Percentiles rank a stretch among this genome's conserved stretches.
phyloP scores from a whole-genome alignment of 2,329 filamentous ascomycete genomes.

The Fusarium coicis region DNA sequence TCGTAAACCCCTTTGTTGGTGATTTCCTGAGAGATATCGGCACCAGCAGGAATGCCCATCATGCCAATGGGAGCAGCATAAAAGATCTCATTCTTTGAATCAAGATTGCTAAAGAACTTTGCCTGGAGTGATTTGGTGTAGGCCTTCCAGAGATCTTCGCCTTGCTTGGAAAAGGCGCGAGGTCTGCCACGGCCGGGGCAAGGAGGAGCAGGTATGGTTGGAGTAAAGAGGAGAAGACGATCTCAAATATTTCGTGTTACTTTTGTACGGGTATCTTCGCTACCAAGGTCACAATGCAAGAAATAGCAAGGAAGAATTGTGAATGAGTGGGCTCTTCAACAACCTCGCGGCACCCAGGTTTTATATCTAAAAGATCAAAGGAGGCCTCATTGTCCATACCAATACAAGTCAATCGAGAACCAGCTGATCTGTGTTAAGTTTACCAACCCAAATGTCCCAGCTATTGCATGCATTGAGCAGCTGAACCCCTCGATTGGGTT shows the following conservation, averaged over 20 bases:
- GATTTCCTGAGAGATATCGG: background rate
- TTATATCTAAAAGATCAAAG: background rate
- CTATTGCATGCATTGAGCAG: no score
- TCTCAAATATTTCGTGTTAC: background rate
- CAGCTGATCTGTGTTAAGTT: background rate
- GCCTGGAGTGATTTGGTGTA: background rate
- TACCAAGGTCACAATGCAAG: background rate
- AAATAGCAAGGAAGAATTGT: no score
- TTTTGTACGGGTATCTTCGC: background rate
- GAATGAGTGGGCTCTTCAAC: background rate
- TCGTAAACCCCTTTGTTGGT: background rate
- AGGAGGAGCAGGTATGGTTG: background rate
- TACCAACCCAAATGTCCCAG: background rate
- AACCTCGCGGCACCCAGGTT: background rate
- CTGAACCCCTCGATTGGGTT: background rate
- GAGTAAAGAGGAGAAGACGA: fast-evolving
- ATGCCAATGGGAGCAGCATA: background rate
- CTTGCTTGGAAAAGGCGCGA: background rate
- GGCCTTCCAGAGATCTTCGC: background rate
- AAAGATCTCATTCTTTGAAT: background rate
- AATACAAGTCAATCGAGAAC: background rate
- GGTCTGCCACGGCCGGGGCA: background rate
- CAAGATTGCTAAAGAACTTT: background rate
- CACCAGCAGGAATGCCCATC: background rate
- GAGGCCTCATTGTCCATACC: background rate